phyloP scores from a whole-genome alignment of 768 basidiomycete genomes.

The Rhizopogon salebrosus region DNA sequence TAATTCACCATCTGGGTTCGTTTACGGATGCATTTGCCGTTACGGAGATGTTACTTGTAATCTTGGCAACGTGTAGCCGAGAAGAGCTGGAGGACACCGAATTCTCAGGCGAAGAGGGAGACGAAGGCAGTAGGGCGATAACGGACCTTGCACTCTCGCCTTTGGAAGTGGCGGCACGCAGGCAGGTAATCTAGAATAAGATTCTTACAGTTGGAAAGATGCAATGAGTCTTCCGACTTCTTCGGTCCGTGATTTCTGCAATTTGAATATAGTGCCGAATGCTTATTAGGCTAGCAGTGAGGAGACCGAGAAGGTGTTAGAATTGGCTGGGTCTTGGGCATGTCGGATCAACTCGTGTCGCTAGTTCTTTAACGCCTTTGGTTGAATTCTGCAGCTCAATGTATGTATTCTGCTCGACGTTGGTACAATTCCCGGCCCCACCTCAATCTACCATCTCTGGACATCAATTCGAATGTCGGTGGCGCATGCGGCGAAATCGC shows the following conservation, averaged over 20 bases:
- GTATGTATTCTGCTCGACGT: slow-evolving; percentile 92
- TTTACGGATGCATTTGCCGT: slow-evolving; percentile 42
- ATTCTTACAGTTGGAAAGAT: slow-evolving; percentile 89
- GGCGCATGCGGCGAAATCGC: slow-evolving; percentile 96
- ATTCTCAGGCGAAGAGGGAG: slow-evolving; percentile 33
- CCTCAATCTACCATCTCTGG: slow-evolving; percentile 89
- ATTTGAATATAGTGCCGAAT: neutral
- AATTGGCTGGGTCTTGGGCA: slow-evolving; percentile 38
- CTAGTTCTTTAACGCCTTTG: slow-evolving; percentile 94
- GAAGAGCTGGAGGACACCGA: slow-evolving; percentile 80
- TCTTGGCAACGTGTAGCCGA: slow-evolving; percentile 88
- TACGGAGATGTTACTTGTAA: slow-evolving; percentile 95
- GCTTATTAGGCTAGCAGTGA: slow-evolving; percentile 40
- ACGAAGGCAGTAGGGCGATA: slow-evolving; percentile 25
- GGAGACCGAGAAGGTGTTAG: slow-evolving; percentile 74
- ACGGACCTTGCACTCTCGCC: slow-evolving; percentile 28
- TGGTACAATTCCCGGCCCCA: slow-evolving; percentile 80
- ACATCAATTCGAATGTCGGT: slow-evolving; percentile 85
- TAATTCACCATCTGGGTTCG: neutral
- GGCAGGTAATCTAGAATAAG: slow-evolving; percentile 87
- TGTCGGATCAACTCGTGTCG: slow-evolving; percentile 65
- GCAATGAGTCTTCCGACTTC: slow-evolving; percentile 83
- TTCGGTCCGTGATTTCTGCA: slow-evolving; percentile 55
- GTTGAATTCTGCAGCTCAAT: slow-evolving; percentile 78
- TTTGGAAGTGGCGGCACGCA: slow-evolving; percentile 43